Evolutionary conservation across 2,329 filamentous ascomycete genomes (phyloP).

Genomic region (Acephala macrosclerotiorum): DNA sequence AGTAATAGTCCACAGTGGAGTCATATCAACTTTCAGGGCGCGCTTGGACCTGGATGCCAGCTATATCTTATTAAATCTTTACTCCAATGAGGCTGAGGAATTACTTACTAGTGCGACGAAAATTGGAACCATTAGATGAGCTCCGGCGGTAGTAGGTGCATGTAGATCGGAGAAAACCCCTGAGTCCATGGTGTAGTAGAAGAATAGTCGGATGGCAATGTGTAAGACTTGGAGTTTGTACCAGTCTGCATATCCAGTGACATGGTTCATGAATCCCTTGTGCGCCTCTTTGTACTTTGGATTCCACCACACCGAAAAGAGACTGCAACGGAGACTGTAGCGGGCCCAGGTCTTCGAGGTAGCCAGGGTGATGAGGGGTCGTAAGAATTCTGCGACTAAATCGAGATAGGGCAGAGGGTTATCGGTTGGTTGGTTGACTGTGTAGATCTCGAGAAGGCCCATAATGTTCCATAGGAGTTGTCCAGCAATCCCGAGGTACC

Average conservation of each 20-base stretch:
- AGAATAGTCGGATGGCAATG: conserved; percentile 60
- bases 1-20: conserved; percentile 56
- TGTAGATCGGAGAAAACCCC: conserved; percentile 31
- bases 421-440: not conserved
- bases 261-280: conserved; percentile 65
- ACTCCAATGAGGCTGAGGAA: not conserved
- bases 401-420: not conserved
- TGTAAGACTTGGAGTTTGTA: conserved; percentile 70
- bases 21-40: conserved; percentile 45
- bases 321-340: conserved; percentile 56
- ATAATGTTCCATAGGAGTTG: conserved; percentile 40
- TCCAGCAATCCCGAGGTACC: conserved; percentile 37
- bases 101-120: conserved; percentile 61
- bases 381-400: not conserved
- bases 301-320: conserved; percentile 72
- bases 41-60: conserved; percentile 30
- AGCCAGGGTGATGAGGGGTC: not conserved
- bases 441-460: conserved; percentile 18
- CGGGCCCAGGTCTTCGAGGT: conserved; percentile 39
- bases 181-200: conserved; percentile 44
- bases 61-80: conserved; percentile 30
- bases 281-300: conserved; percentile 67
- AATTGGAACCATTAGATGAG: conserved; percentile 62
- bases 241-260: conserved; percentile 68
- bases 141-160: conserved; percentile 37